phyloP scores from a whole-genome alignment of 2,329 filamentous ascomycete genomes.

The Monosporascus sp. region DNA sequence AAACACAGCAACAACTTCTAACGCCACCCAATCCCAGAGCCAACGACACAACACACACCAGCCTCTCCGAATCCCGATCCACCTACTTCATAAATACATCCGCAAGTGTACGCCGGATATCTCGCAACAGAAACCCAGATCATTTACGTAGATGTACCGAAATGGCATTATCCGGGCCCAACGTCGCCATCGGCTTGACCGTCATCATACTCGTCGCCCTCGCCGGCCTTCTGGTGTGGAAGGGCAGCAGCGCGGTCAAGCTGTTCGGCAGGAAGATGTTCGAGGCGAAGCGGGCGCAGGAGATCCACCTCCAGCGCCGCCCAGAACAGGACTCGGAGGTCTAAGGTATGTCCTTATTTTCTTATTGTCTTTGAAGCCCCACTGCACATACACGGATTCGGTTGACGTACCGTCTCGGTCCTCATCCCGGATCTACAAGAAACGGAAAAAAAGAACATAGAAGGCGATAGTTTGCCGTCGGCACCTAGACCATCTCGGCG shows the following conservation, averaged over 20 bases:
- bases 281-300: conserved; percentile 12
- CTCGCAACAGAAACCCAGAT: background rate
- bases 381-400: too few relatives aligned
- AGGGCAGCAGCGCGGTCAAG: conserved; percentile 15
- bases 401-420: too few relatives aligned
- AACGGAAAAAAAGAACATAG: background rate
- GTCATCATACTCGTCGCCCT: conserved; percentile 21
- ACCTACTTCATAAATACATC: too few relatives aligned
- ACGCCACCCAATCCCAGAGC: too few relatives aligned
- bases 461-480: background rate
- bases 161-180: conserved; percentile 8
- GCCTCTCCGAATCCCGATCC: too few relatives aligned
- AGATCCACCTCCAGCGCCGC: conserved; percentile 3
- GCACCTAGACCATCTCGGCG: background rate
- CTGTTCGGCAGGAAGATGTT: conserved; percentile 21
- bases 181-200: conserved; percentile 23
- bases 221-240: conserved; percentile 15
- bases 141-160: conserved; percentile 1
- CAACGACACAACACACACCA: too few relatives aligned
- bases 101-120: too few relatives aligned
- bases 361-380: background rate
- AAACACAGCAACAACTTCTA: too few relatives aligned
- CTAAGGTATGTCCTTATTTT: conserved; percentile 8
- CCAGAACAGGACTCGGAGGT: conserved; percentile 1
- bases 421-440: background rate